Evolutionary conservation across 2,329 filamentous ascomycete species (phyloP).

Genomic region (Exophiala alcalophila): DNA sequence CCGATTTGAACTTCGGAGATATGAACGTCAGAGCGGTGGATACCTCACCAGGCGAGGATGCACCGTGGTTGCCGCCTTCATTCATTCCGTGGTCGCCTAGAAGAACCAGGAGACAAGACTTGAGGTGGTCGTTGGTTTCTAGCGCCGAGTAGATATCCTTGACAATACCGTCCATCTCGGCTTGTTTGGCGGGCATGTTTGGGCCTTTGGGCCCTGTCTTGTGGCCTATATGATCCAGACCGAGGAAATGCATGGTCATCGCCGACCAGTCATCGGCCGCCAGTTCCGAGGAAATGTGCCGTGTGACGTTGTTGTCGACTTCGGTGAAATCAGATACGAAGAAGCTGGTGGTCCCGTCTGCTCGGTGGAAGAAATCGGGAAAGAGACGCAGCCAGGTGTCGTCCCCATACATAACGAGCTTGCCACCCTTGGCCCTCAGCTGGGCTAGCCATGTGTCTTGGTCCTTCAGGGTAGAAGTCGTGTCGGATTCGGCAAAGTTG

Average conservation of each 20-base stretch:
- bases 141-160: constrained; percentile 73
- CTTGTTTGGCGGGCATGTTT: constrained; percentile 90
- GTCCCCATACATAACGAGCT: constrained; percentile 91
- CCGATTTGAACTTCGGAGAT: constrained; percentile 70
- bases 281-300: constrained; percentile 78
- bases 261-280: constrained; percentile 79
- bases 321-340: constrained; percentile 98
- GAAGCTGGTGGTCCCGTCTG: constrained; percentile 94
- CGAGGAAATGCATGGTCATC: constrained; percentile 92
- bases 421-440: constrained; percentile 71
- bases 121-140: constrained; percentile 64
- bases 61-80: constrained; percentile 93
- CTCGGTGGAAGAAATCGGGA: constrained; percentile 77
- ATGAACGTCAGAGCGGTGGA: constrained; percentile 89
- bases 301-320: constrained; percentile 95
- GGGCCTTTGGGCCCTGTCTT: constrained; percentile 85
- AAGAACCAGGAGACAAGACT: constrained; percentile 77
- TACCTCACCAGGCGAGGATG: constrained; percentile 89
- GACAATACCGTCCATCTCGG: constrained; percentile 87
- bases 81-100: constrained; percentile 99
- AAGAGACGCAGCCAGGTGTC: constrained; percentile 99
- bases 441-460: constrained; percentile 98
- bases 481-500: constrained; percentile 93
- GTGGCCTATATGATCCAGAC: constrained; percentile 95
- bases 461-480: constrained; percentile 76